Evolutionary conservation across 2,329 filamentous ascomycete species (phyloP).

Genomic region (Volutella citrinella): DNA sequence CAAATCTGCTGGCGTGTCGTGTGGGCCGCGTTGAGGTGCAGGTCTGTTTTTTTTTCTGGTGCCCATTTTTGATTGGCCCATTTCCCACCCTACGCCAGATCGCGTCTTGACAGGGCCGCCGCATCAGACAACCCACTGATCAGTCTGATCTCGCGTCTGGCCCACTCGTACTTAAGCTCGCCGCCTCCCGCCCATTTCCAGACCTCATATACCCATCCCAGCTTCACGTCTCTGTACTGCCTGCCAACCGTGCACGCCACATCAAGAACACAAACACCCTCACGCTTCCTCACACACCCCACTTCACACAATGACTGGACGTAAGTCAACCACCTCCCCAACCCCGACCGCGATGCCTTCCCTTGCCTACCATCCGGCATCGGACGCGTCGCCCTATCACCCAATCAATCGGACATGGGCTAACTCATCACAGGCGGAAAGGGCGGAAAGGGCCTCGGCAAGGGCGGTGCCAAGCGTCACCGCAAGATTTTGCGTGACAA

Average conservation of each 20-base stretch:
- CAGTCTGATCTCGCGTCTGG: slow-evolving; percentile 36
- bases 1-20: no score
- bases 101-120: slow-evolving; percentile 23
- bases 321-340: slow-evolving; percentile 47
- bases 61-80: slow-evolving; percentile 18
- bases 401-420: no score
- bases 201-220: slow-evolving; percentile 8
- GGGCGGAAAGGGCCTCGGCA: slow-evolving; percentile 96
- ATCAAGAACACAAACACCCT: slow-evolving; percentile 10
- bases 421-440: slow-evolving; percentile 66
- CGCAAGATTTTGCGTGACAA: slow-evolving; percentile 99
- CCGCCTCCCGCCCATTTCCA: slow-evolving; percentile 23
- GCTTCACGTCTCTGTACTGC: no score
- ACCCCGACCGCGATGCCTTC: neutral
- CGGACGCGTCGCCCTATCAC: slow-evolving; percentile 1
- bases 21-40: no score
- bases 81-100: slow-evolving; percentile 15
- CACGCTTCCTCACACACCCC: slow-evolving; percentile 12
- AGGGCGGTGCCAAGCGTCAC: slow-evolving; percentile 98
- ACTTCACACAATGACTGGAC: slow-evolving; percentile 64
- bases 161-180: slow-evolving; percentile 39
- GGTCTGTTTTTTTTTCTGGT: no score
- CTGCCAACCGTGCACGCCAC: slow-evolving; percentile 12
- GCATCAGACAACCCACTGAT: slow-evolving; percentile 18
- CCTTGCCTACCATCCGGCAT: neutral